Conservation (phyloP, 192 early-diverging fungal species). For the Endogone sp. region DNA sequence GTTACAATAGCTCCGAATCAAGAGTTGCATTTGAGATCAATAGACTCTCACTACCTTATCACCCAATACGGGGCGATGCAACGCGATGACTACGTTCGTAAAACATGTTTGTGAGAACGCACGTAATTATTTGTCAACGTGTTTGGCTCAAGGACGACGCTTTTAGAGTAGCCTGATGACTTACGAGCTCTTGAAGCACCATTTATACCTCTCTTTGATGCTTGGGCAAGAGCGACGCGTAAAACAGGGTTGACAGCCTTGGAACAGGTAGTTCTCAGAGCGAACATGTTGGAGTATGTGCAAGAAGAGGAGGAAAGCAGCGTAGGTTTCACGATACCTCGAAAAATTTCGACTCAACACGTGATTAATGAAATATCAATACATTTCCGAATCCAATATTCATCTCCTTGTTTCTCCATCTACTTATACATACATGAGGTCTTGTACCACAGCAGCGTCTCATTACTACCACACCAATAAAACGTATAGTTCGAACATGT, state of each 20-base stretch:
- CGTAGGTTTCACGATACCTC: too few relatives aligned
- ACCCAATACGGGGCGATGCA: constrained; percentile 6
- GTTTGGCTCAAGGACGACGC: not conserved
- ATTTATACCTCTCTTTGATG: constrained; percentile 15
- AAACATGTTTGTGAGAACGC: not conserved
- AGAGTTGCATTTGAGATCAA: constrained; percentile 27
- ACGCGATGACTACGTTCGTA: not conserved
- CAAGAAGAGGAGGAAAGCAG: too few relatives aligned
- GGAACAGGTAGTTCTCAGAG: constrained; percentile 29
- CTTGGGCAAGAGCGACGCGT: constrained; percentile 24
- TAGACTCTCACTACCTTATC: constrained; percentile 22
- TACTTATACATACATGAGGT: too few relatives aligned
- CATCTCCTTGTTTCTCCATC: too few relatives aligned
- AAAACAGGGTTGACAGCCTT: constrained; percentile 29
- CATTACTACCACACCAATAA: too few relatives aligned
- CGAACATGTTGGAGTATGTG: constrained; percentile 22
- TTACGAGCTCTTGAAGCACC: constrained; percentile 23
- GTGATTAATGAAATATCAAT: too few relatives aligned
- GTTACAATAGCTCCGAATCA: too few relatives aligned
- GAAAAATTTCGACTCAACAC: too few relatives aligned
- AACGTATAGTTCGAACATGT: too few relatives aligned
- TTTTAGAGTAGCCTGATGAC: not conserved
- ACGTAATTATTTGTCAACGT: not conserved
- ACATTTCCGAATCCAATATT: too few relatives aligned
- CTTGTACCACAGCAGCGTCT: too few relatives aligned